phyloP scores from a whole-genome alignment of 2,329 filamentous ascomycete genomes.

The Cladosporium velox region DNA sequence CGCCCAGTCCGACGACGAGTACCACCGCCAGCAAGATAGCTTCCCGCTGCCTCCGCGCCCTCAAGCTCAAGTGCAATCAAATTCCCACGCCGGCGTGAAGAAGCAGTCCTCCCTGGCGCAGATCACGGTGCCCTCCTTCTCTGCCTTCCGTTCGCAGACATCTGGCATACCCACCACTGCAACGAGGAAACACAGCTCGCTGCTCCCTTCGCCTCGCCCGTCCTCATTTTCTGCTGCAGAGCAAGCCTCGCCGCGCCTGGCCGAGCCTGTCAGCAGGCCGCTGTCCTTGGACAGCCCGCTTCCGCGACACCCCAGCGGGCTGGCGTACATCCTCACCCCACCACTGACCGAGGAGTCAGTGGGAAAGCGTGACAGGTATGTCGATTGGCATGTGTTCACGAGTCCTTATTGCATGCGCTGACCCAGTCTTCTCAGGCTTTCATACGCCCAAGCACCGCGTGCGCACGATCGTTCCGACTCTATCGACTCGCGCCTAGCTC shows the following conservation, averaged over 20 bases:
- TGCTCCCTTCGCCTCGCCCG: slow-evolving; percentile 49
- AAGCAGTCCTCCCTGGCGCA: slow-evolving; percentile 40
- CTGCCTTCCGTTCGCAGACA: slow-evolving; percentile 46
- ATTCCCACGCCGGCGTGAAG: slow-evolving; percentile 14
- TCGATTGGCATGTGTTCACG: not conserved
- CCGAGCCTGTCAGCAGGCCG: slow-evolving; percentile 33
- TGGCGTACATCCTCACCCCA: slow-evolving; percentile 28
- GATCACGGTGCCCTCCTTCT: slow-evolving; percentile 47
- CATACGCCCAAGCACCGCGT: slow-evolving; percentile 13
- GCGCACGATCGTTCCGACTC: slow-evolving; percentile 30
- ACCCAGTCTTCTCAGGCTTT: slow-evolving; percentile 3
- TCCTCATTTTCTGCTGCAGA: slow-evolving; percentile 45
- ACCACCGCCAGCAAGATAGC: slow-evolving; percentile 17
- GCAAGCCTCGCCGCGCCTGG: slow-evolving; percentile 44
- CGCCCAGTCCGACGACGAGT: slow-evolving; percentile 22
- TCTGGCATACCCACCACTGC: slow-evolving; percentile 47
- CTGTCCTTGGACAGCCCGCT: slow-evolving; percentile 38
- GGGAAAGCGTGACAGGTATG: slow-evolving; percentile 18
- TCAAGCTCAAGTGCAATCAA: slow-evolving; percentile 15
- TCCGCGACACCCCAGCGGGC: slow-evolving; percentile 32
- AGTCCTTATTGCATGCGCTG: not conserved
- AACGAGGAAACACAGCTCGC: slow-evolving; percentile 43
- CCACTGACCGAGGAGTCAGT: slow-evolving; percentile 35
- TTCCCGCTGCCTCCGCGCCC: slow-evolving; percentile 13
- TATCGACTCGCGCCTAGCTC: slow-evolving; percentile 33